Evolutionary conservation across 768 basidiomycete species (phyloP).

Genomic region (Leccinellum luteum): DNA sequence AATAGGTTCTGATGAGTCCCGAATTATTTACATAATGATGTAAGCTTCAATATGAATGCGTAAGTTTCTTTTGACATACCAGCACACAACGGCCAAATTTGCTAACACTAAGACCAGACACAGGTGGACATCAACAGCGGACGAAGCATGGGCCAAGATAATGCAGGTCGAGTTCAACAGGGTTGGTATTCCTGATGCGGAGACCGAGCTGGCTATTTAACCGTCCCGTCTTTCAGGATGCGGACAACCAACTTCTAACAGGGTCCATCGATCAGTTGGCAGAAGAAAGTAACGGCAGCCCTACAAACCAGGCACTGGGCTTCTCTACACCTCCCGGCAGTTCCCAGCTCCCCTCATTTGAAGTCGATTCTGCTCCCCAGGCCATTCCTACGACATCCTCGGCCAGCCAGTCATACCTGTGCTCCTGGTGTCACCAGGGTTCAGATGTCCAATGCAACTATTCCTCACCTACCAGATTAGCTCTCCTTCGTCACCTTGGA

Average conservation of each 20-base stretch:
- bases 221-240: background rate
- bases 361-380: background rate
- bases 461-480: background rate
- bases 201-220: background rate
- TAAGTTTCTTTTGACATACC: background rate
- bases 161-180: background rate
- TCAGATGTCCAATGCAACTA: background rate
- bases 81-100: background rate
- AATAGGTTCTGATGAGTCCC: slow-evolving; percentile 2
- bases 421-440: slow-evolving; percentile 11
- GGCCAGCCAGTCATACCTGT: slow-evolving; percentile 1
- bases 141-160: background rate
- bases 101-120: background rate
- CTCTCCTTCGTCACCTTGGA: slow-evolving; percentile 19
- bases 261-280: background rate
- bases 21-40: background rate
- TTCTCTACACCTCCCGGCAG: background rate
- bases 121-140: background rate
- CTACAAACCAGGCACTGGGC: background rate
- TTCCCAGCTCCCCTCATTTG: background rate
- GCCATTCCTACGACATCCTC: background rate
- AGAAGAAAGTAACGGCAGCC: background rate
- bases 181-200: background rate
- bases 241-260: background rate
- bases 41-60: background rate